Evolutionary conservation across 1,284 basidiomycete genomes (phyloP).

Genomic region (Ustilago crameri): DNA sequence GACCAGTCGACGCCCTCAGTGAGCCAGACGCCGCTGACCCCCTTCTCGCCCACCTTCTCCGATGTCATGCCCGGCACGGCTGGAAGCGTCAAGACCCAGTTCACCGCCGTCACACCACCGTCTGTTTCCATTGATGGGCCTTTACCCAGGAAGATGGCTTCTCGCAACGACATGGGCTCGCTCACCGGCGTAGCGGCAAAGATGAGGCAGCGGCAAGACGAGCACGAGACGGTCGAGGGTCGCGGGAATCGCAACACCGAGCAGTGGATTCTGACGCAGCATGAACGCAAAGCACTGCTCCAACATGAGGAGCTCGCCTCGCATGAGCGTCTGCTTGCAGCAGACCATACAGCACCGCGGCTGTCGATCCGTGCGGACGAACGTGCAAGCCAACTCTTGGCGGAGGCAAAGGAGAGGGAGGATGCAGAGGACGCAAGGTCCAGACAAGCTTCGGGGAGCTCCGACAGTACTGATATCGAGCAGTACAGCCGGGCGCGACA

Average conservation of each 20-base stretch:
- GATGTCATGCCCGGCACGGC: constrained; percentile 40
- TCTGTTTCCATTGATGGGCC: constrained; percentile 15
- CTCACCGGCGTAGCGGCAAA: constrained; percentile 14
- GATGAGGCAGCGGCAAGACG: constrained; percentile 10
- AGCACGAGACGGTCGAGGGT: neutral
- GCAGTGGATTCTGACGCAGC: constrained; percentile 45
- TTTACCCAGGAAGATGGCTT: neutral
- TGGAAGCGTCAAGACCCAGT: constrained; percentile 24
- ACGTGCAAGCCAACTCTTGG: constrained; percentile 11
- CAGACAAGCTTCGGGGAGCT: constrained; percentile 37
- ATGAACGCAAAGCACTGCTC: constrained; percentile 24
- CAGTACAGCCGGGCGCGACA: constrained; percentile 8
- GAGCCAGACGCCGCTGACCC: constrained; percentile 46
- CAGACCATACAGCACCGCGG: constrained; percentile 11
- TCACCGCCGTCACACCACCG: constrained; percentile 6
- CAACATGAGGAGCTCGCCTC: constrained; percentile 35
- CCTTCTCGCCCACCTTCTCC: constrained; percentile 53
- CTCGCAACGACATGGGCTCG: constrained; percentile 9
- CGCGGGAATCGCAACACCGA: constrained; percentile 33
- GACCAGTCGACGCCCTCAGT: constrained; percentile 43
- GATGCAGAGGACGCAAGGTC: constrained; percentile 7
- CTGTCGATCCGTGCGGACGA: constrained; percentile 40
- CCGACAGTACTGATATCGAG: constrained; percentile 30
- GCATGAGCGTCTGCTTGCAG: constrained; percentile 20
- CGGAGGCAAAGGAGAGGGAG: constrained; percentile 1